A percentile compares a stretch with the other conserved stretches of the same genome.
Evolutionary conservation across 441 rosid species (phyloP).

Genomic region (Bocquillonia castaneifolia): DNA sequence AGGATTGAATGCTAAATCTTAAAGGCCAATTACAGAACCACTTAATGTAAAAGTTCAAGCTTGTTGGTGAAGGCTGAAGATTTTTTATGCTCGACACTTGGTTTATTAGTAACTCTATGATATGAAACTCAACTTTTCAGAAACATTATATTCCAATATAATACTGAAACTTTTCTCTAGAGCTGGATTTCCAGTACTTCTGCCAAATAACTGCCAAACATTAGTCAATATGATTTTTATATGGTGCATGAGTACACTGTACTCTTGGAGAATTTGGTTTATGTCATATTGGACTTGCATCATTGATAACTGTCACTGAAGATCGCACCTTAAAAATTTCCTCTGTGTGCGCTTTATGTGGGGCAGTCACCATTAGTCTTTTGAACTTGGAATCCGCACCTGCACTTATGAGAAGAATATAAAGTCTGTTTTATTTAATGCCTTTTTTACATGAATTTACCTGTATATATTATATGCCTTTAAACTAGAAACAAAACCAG

Average conservation of each 20-base stretch:
- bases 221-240: neutral
- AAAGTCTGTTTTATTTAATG: no score
- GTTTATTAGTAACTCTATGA: neutral
- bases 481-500: neutral
- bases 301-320: neutral
- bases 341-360: neutral
- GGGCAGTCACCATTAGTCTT: neutral
- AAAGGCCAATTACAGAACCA: neutral
- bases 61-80: neutral
- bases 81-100: neutral
- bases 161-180: neutral
- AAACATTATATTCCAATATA: neutral
- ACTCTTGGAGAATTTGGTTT: neutral
- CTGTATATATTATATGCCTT: no score
- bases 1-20: neutral
- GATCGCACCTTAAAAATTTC: neutral
- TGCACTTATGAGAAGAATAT: neutral
- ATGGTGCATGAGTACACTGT: neutral
- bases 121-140: neutral
- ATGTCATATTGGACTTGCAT: neutral
- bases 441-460: slow-evolving; percentile 1
- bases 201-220: neutral
- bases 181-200: neutral
- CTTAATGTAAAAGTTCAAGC: neutral
- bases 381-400: neutral